Evolutionary conservation across 106 monocot genomes (phyloP).

Genomic region (Chionographis japonica): DNA sequence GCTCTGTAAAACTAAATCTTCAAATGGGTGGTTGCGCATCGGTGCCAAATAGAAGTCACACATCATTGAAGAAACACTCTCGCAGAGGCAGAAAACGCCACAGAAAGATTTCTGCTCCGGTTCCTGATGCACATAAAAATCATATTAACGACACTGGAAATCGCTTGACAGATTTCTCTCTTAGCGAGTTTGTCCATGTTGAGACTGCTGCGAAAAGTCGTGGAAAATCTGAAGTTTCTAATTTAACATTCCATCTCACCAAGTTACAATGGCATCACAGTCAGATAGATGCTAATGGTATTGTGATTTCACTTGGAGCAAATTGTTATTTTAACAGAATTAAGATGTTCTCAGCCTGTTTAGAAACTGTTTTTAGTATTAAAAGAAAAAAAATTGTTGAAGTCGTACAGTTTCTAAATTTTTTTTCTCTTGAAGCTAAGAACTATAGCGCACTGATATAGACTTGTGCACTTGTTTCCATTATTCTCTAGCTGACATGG

Average conservation of each 20-base stretch:
- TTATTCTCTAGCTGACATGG: no score
- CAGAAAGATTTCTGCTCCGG: constrained; percentile 21
- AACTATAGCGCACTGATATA: no score
- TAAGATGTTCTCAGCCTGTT: no score
- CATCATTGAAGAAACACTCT: constrained; percentile 10
- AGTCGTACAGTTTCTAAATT: no score
- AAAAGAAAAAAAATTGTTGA: no score
- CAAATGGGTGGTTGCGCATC: constrained; percentile 41
- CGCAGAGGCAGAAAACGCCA: constrained; percentile 20
- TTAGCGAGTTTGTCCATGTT: constrained; percentile 32
- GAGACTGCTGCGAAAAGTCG: constrained; percentile 21
- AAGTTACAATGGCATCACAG: constrained; percentile 40
- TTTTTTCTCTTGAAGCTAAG: no score
- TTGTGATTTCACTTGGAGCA: no score
- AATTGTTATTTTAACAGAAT: no score
- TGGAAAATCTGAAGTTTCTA: constrained; percentile 30
- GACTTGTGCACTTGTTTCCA: no score
- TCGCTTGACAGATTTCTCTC: constrained; percentile 19
- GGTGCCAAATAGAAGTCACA: constrained; percentile 12
- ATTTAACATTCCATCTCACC: constrained; percentile 40
- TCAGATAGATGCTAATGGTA: constrained; percentile 34
- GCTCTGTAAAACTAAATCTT: background rate
- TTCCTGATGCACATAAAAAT: constrained; percentile 11
- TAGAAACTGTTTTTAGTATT: no score
- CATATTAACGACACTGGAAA: constrained; percentile 7